Evolutionary conservation across 805 yeast genomes (phyloP).

Genomic region (Cyberlindnera galapagoensis): DNA sequence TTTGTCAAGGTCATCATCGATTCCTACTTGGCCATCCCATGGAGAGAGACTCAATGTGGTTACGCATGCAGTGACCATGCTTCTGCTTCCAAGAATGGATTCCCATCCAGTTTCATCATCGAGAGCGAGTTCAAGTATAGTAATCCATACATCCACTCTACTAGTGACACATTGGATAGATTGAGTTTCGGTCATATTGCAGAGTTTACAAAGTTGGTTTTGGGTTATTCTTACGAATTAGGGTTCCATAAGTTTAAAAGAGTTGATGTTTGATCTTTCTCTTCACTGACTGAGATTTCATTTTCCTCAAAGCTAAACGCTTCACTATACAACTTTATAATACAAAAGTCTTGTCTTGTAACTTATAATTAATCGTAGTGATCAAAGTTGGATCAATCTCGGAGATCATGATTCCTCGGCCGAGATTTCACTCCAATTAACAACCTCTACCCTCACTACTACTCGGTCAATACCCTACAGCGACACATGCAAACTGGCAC

Average conservation of each 20-base stretch:
- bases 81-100: constrained; percentile 76
- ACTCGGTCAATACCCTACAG: no score
- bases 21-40: constrained; percentile 60
- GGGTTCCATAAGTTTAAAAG: constrained; percentile 30
- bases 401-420: no score
- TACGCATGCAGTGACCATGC: constrained; percentile 94
- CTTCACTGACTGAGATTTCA: no score
- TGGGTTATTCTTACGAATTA: constrained; percentile 71
- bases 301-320: no score
- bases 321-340: no score
- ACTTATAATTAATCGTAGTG: no score
- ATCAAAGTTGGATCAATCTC: no score
- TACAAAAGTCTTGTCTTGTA: no score
- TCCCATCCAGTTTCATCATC: constrained; percentile 75
- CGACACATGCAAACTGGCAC: no score
- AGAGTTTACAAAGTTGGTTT: constrained; percentile 72
- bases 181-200: constrained; percentile 71
- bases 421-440: no score
- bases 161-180: constrained; percentile 74
- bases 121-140: constrained; percentile 65
- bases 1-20: constrained; percentile 51
- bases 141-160: constrained; percentile 69
- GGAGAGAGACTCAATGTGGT: constrained; percentile 74
- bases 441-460: no score
- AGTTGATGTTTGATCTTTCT: constrained; percentile 1